These are phyloP conservation scores for Penicillium parvum DNA, from an alignment of 495 filamentous ascomycete species.

Conservation along the genomic window DNA sequence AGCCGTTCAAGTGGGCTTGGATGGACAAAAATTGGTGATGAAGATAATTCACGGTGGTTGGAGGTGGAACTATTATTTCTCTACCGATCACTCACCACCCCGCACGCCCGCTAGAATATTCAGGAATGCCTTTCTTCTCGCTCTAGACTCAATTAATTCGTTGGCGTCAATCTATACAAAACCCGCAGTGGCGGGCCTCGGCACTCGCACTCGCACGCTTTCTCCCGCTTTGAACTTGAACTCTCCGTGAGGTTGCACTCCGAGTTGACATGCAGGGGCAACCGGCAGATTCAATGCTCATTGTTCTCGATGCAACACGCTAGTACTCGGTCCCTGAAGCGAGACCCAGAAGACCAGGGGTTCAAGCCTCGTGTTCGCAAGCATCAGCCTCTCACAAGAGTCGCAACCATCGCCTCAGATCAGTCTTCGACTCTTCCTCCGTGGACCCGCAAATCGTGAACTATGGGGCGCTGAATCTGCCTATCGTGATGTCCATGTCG, in stretches of 20 bases:
- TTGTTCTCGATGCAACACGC: neutral
- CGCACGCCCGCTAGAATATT: neutral
- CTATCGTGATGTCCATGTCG: conserved; percentile 13
- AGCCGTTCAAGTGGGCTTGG: too few species aligned
- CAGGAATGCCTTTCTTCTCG: too few species aligned
- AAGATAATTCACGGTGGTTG: too few species aligned
- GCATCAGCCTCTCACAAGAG: conserved; percentile 9
- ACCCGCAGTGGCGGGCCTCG: neutral
- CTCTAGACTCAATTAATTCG: too few species aligned
- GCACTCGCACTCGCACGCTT: neutral
- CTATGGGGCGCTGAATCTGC: conserved; percentile 27
- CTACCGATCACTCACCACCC: too few species aligned
- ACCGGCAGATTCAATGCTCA: too few species aligned
- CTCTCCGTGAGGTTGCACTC: too few species aligned
- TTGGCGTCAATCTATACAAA: neutral
- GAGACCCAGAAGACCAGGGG: neutral
- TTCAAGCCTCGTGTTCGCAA: conserved; percentile 1
- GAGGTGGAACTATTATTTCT: too few species aligned
- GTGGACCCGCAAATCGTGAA: conserved; percentile 23
- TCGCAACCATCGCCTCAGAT: conserved; percentile 8
- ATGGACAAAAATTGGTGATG: neutral
- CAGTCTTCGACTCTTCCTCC: conserved; percentile 8
- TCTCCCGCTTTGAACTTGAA: neutral
- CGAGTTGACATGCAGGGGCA: neutral
- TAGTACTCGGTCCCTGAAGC: conserved; percentile 5